Evolutionary conservation across 176 grass and related monocot genomes (phyloP), one percentile per base, ranked within the genome.

Genomic region (Eragrostis nindensis): DNA sequence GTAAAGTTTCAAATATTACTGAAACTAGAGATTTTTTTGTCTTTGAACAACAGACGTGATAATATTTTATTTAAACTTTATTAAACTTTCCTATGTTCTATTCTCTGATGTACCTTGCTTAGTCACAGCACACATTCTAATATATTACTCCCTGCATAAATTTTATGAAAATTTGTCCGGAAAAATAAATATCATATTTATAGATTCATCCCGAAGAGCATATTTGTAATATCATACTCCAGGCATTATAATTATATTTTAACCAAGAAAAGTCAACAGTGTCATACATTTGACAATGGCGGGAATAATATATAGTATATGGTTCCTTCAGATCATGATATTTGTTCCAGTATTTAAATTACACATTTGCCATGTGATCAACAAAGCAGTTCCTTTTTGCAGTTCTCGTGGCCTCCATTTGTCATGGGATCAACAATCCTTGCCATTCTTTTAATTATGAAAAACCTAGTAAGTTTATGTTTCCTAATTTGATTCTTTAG

Each of bases 381-480:
- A 55, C 41, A 75, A 70, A 87, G 26, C 69, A 60, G 41, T 73
- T 80, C 74, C 80, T 9, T 27, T 94, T 88, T 86, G 71, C 80
- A 97, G 94, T 97, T 97, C 61, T 92, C 83, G 41, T 98, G 95
- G 92, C 95, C 86, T 47, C 95, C 92, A 74, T 98, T 98, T 83
- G 74, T 98, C 13, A 91, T 91, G 92, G 95, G 95, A 87, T 98
- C 86, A 40, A 73, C 12, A 67, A 91, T 98, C 78, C 92, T 98
- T 63, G 61, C 61, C 38, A 74, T 92, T 91, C 95, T 98, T 87
- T 88, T 98, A 80, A 74, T 67, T 66, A 94, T 94, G 92, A 94
- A 98, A 77, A 82, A 92, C 30, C 65, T 92, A 80, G 95, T 98
- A 68, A 68, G 80, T 88, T 78, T 46, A 50, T 8, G 70, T 83